Conservation (phyloP, 768 basidiomycete species). For the Russula dissimulans region DNA sequence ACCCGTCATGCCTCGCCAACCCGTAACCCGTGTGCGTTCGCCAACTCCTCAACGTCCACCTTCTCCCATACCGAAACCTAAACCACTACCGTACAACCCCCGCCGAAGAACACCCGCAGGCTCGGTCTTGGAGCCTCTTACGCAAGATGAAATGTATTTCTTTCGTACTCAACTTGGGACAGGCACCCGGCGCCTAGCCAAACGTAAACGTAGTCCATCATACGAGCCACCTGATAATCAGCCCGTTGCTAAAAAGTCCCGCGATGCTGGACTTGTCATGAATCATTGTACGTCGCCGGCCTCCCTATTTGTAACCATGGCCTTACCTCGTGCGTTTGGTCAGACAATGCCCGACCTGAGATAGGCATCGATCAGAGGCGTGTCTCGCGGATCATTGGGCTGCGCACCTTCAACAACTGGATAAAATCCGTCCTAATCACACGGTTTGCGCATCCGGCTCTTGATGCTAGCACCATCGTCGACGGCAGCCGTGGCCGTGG, state of each 20-base stretch:
- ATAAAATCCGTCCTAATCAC: constrained; percentile 95
- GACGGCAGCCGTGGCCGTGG: constrained; percentile 23
- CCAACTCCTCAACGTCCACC: constrained; percentile 19
- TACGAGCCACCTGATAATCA: constrained; percentile 14
- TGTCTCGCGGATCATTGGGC: constrained; percentile 90
- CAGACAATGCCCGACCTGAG: constrained; percentile 91
- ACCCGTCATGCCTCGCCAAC: constrained; percentile 15
- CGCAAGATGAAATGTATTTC: constrained; percentile 15
- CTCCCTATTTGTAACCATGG: background rate
- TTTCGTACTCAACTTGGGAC: constrained; percentile 26
- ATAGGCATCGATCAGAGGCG: constrained; percentile 77
- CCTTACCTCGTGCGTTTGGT: background rate
- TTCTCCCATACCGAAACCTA: constrained; percentile 19
- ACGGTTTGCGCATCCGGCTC: constrained; percentile 70
- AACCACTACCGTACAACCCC: constrained; percentile 18
- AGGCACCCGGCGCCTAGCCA: constrained; percentile 27
- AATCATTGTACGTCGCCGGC: constrained; percentile 58
- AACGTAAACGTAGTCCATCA: constrained; percentile 22
- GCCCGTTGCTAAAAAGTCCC: constrained; percentile 37
- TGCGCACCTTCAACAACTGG: constrained; percentile 99
- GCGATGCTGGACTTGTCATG: constrained; percentile 67
- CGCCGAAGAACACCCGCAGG: constrained; percentile 23
- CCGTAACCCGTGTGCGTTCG: constrained; percentile 14
- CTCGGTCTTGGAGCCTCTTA: constrained; percentile 23
- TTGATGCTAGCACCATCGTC: constrained; percentile 25